Evolutionary conservation across 768 basidiomycete species (phyloP).

Genomic region (Xerocomellus intermedius): DNA sequence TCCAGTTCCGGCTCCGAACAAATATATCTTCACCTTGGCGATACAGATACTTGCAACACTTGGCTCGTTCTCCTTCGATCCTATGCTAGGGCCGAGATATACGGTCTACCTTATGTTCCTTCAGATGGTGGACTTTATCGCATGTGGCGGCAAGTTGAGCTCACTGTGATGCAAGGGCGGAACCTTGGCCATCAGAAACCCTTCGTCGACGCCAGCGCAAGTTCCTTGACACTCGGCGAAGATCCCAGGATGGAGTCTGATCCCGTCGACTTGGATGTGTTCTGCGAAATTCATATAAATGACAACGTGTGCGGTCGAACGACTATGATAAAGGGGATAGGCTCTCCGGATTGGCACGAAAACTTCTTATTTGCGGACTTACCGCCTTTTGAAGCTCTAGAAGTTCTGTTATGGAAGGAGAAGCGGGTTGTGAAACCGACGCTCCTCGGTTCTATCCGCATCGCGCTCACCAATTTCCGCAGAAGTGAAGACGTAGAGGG

Average conservation of each 20-base stretch:
- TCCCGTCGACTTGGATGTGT: slow-evolving; percentile 65
- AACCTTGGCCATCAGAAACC: slow-evolving; percentile 58
- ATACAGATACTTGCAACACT: slow-evolving; percentile 59
- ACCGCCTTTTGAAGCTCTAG: slow-evolving; percentile 73
- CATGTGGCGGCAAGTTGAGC: slow-evolving; percentile 82
- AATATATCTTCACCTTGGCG: slow-evolving; percentile 71
- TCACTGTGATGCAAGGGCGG: slow-evolving; percentile 71
- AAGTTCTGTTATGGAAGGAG: slow-evolving; percentile 67
- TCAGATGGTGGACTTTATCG: slow-evolving; percentile 75
- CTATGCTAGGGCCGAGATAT: slow-evolving; percentile 77
- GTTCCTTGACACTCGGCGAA: slow-evolving; percentile 29
- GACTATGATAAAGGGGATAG: slow-evolving; percentile 64
- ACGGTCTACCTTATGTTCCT: slow-evolving; percentile 56
- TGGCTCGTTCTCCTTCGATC: slow-evolving; percentile 83
- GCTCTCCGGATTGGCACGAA: slow-evolving; percentile 82
- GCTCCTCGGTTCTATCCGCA: slow-evolving; percentile 58
- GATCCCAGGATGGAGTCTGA: slow-evolving; percentile 43
- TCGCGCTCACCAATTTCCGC: slow-evolving; percentile 69
- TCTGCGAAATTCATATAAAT: slow-evolving; percentile 77
- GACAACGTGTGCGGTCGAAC: slow-evolving; percentile 69
- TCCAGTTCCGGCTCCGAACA: slow-evolving; percentile 54
- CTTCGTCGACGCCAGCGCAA: slow-evolving; percentile 25
- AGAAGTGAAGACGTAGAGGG: slow-evolving; percentile 76
- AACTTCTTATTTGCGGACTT: slow-evolving; percentile 69
- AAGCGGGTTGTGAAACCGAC: slow-evolving; percentile 58